phyloP scores from a whole-genome alignment of 139 green algal genomes.

The Eudorina sp. region DNA sequence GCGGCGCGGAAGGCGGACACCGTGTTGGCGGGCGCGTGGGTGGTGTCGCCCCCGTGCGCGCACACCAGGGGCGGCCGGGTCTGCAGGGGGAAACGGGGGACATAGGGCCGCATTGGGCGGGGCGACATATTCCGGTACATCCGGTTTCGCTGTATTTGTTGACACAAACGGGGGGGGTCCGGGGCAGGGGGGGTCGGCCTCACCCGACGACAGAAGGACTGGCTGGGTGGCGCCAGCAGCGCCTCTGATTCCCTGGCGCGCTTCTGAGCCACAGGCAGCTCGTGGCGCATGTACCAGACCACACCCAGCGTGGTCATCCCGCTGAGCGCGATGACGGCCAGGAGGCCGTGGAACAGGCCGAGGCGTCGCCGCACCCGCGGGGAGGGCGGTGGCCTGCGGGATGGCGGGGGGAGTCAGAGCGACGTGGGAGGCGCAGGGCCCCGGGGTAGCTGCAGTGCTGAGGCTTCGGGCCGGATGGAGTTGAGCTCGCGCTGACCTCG shows the following conservation, averaged over 20 bases:
- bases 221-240: slow-evolving; percentile 26
- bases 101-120: too few relatives aligned
- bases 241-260: neutral
- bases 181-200: neutral
- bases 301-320: neutral
- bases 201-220: slow-evolving; percentile 22
- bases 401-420: neutral
- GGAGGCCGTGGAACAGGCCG: neutral
- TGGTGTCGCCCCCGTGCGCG: slow-evolving; percentile 70
- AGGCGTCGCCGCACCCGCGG: neutral
- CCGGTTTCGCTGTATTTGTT: too few relatives aligned
- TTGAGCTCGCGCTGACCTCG: neutral
- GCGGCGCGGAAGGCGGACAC: slow-evolving; percentile 60
- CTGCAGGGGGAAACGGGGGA: slow-evolving; percentile 3
- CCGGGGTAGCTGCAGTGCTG: neutral
- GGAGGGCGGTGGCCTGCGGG: neutral
- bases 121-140: too few relatives aligned
- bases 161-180: too few relatives aligned
- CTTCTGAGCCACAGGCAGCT: slow-evolving; percentile 2
- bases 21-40: slow-evolving; percentile 64
- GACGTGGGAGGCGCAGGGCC: neutral
- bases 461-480: neutral
- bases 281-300: neutral
- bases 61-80: slow-evolving; percentile 64
- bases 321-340: neutral